These are phyloP conservation scores for Aquilaria agallochum DNA, from an alignment of 441 rosid species.

Conservation along the genomic window DNA sequence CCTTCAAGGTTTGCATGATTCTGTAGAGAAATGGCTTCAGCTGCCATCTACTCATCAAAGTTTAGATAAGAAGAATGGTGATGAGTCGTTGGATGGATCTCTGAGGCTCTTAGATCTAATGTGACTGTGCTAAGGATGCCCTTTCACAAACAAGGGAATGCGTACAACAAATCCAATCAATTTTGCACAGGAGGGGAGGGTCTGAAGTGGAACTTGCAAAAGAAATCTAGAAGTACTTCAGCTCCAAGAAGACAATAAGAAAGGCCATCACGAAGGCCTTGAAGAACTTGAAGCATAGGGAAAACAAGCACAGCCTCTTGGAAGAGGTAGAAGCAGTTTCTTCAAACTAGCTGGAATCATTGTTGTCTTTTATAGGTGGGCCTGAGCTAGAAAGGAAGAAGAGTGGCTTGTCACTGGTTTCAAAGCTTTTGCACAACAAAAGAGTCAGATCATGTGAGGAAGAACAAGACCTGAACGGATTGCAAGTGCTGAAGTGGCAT, in stretches of 20 bases:
- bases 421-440: constrained; percentile 25
- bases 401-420: constrained; percentile 32
- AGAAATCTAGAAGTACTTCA: constrained; percentile 18
- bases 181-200: constrained; percentile 25
- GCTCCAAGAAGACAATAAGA: constrained; percentile 19
- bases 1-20: no score
- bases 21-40: no score
- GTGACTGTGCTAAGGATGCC: constrained; percentile 30
- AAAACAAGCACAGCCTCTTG: constrained; percentile 14
- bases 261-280: constrained; percentile 17
- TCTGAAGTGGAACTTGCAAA: constrained; percentile 7
- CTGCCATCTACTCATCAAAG: constrained; percentile 18
- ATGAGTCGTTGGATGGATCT: constrained; percentile 30
- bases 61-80: constrained; percentile 12
- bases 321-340: constrained; percentile 22
- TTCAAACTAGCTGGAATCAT: constrained; percentile 19
- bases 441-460: no score
- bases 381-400: constrained; percentile 12
- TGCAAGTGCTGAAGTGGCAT: no score
- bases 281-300: constrained; percentile 21
- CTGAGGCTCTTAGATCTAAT: constrained; percentile 32
- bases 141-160: constrained; percentile 25
- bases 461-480: no score
- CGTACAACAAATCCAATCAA: constrained; percentile 22
- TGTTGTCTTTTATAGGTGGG: constrained; percentile 24